Evolutionary conservation across 352 stramenopile genomes (phyloP).

Genomic region (Globisporangium recalcitrans): DNA sequence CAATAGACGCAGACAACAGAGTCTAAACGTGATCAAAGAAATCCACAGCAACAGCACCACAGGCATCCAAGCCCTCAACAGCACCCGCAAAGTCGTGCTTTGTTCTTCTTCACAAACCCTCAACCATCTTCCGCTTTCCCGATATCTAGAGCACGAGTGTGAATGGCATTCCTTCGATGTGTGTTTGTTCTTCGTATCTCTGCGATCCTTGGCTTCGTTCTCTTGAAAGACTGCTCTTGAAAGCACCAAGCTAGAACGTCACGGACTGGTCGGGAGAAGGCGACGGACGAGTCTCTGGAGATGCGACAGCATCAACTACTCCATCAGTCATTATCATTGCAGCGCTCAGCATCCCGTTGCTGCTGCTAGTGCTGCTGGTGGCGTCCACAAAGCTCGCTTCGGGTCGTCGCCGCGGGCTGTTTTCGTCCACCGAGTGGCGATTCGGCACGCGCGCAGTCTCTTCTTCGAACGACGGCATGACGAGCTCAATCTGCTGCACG

Average conservation of each 20-base stretch:
- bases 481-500: constrained; percentile 48
- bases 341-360: neutral
- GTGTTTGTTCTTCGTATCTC: neutral
- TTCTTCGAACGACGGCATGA: constrained; percentile 45
- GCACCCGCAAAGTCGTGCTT: neutral
- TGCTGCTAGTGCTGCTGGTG: neutral
- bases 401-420: constrained; percentile 6
- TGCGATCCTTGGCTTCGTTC: neutral
- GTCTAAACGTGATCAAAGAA: neutral
- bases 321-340: neutral
- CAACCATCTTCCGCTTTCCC: neutral
- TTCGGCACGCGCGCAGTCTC: constrained; percentile 24
- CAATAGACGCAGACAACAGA: neutral
- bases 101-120: too few species aligned
- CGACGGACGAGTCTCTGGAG: neutral
- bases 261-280: neutral
- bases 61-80: neutral
- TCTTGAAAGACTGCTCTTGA: neutral
- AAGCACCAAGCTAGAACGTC: neutral
- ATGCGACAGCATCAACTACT: neutral
- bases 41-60: neutral
- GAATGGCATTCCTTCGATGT: neutral
- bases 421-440: constrained; percentile 7
- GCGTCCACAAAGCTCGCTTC: neutral
- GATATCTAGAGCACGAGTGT: neutral